Evolutionary conservation across 352 stramenopile species (phyloP).

Genomic region (Phytopythium chamaehyphon): DNA sequence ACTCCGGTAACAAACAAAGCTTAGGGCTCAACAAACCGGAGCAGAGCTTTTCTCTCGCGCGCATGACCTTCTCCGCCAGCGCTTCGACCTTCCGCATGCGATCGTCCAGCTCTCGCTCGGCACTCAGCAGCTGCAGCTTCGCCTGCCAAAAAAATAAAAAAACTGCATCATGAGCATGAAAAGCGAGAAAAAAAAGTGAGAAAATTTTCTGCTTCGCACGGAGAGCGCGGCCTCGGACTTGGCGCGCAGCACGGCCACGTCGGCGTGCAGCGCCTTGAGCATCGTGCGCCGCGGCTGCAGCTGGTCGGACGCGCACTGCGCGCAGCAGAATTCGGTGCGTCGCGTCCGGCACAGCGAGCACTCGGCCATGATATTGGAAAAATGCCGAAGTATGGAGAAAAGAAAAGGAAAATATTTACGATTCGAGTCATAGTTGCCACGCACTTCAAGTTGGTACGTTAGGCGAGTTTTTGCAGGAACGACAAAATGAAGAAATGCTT

Average conservation of each 20-base stretch:
- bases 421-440: too few species aligned
- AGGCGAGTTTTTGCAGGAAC: too few species aligned
- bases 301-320: constrained; percentile 57
- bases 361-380: constrained; percentile 32
- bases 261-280: constrained; percentile 63
- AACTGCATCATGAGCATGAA: background rate
- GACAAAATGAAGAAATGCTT: too few species aligned
- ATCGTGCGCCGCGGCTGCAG: constrained; percentile 79
- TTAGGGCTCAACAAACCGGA: constrained; percentile 17
- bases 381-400: too few species aligned
- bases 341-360: constrained; percentile 55
- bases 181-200: background rate
- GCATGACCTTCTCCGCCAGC: constrained; percentile 62
- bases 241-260: constrained; percentile 75
- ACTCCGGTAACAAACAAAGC: too few species aligned
- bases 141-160: constrained; percentile 16
- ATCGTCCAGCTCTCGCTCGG: constrained; percentile 41
- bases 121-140: constrained; percentile 44
- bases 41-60: constrained; percentile 63
- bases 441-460: too few species aligned
- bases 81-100: constrained; percentile 56
- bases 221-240: constrained; percentile 69
- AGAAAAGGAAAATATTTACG: too few species aligned
- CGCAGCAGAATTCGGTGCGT: constrained; percentile 53
- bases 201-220: constrained; percentile 15